Evolutionary conservation across 345 rosid species (phyloP), one percentile per base, ranked within the genome.

Genomic region (Eutrema japonicum): DNA sequence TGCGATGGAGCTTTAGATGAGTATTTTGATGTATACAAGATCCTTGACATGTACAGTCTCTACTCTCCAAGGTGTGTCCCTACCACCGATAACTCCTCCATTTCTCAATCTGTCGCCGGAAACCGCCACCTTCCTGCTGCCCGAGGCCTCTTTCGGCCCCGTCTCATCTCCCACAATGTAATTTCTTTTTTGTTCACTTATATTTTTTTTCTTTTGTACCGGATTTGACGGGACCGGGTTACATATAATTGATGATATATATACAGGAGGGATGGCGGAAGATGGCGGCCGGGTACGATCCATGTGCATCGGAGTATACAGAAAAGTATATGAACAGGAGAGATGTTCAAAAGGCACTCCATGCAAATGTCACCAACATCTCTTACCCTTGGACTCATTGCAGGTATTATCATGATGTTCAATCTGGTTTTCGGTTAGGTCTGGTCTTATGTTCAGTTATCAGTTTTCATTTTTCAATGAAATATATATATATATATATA

Each of bases 1-100:
- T 92, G 98, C 75, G 30, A 32, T 51, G 1, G 0, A 0, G 87
- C 88, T 55, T 72, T 89, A 3, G 27, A 22, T 14, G 58, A 82
- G 37, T 92, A 88, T 77, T 89, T 84, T 16, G 40, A 3, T 1
- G 84, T 85, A 2, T 92, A 87, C 75, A 18, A 7, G 0, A 77
- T 88, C 38, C 81, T 92, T 18, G 94, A 89, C 75, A 87, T 92
- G 91, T 92, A 92, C 71, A 92, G 92, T 73, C 82, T 92, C 14
- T 92, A 89, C 52, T 33, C 81, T 36, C 89, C 92, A 0, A 65
- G 0, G 3, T 89, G 96, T 45, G 74, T 73, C 3, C 58, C 50
- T 7, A 54, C 70, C 64, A 6, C 47, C 8, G 43, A 30, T 1
- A 72, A 41, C 37, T 71, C 80, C 0, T 71, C 68, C 8, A 0